Conservation (phyloP, 108 stramenopile species). For the Cyclotella atomus region DNA sequence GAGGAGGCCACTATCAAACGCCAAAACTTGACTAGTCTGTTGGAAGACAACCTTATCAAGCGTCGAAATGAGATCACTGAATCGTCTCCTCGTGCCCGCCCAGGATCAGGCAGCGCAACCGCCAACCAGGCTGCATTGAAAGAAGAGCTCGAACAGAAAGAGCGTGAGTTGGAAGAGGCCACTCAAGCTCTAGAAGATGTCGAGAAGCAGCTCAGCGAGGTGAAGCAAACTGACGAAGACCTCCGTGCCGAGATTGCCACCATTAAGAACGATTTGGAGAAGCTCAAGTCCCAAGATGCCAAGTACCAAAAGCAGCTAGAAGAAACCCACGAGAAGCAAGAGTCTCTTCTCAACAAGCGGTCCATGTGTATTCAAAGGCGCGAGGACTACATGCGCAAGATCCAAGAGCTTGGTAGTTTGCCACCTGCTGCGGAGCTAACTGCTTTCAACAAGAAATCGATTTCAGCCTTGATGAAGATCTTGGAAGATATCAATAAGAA, state of each 20-base stretch:
- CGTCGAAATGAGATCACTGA: conserved; percentile 77
- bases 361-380: conserved; percentile 87
- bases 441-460: conserved; percentile 69
- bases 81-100: conserved; percentile 44
- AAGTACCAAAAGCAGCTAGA: conserved; percentile 68
- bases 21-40: conserved; percentile 70
- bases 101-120: conserved; percentile 36
- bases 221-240: conserved; percentile 52
- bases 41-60: conserved; percentile 86
- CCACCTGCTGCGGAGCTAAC: conserved; percentile 86
- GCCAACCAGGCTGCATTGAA: conserved; percentile 55
- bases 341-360: conserved; percentile 87
- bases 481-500: conserved; percentile 91
- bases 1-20: conserved; percentile 67
- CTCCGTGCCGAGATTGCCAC: conserved; percentile 64
- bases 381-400: conserved; percentile 88
- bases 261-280: conserved; percentile 81
- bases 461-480: conserved; percentile 78
- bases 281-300: conserved; percentile 71
- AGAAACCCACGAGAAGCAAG: conserved; percentile 68
- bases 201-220: conserved; percentile 65
- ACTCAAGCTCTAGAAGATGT: conserved; percentile 61
- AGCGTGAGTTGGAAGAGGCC: conserved; percentile 71
- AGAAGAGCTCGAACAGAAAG: conserved; percentile 63
- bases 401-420: conserved; percentile 92